Base-by-base conservation (phyloP, 306 rosid genomes). In the Cucumis cinereus region DNA sequence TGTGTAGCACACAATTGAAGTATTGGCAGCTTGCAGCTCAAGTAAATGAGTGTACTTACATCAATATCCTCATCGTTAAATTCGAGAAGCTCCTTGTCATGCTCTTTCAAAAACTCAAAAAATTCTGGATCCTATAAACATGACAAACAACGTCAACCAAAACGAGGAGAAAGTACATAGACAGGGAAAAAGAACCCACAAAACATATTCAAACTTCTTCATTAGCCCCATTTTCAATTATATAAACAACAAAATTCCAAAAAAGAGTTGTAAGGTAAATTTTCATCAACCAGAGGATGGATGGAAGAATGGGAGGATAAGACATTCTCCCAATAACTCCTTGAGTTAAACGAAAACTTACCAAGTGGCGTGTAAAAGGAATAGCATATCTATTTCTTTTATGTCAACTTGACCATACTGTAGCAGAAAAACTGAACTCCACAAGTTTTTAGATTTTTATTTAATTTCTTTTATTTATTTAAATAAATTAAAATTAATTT, bases 101-200 rank as follows among this genome's bases (percentile, higher is more conserved):
- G 91, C 85, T 91, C 89, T 78, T 84, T 85, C 89, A 91, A 83
- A 81, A 81, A 93, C 82, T 89, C 90, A 1, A 73, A 93, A 79
- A 93, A 91, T 75, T 91, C 97, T 11, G 93, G 97, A 50, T 93
- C 98, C 98, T 93, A 89, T 67, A 79, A 11, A 78, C 13, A 72
- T 70, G 19, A 76, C 57, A 80, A 74, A 80, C 64, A 82, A 83
- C 83, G 74, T 73, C 36, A 38, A 24, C 43, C 73, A 52, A 5
- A 54, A 30, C 17, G n/a, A 75, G 24, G 4, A 76, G 16, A 57
- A 63, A 59, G 36, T 74, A 15, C 20, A 24, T 35, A 81, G 14
- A n/a, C 52, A 62, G 8, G 35, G 35, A 3, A 30, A 30, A 30
- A 30, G n/a, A 30, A 30, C 0, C 35, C 35, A 23, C 11, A 77